Conservation (phyloP, 192 early-diverging fungal genomes). For the Powellomyces hirtus region DNA sequence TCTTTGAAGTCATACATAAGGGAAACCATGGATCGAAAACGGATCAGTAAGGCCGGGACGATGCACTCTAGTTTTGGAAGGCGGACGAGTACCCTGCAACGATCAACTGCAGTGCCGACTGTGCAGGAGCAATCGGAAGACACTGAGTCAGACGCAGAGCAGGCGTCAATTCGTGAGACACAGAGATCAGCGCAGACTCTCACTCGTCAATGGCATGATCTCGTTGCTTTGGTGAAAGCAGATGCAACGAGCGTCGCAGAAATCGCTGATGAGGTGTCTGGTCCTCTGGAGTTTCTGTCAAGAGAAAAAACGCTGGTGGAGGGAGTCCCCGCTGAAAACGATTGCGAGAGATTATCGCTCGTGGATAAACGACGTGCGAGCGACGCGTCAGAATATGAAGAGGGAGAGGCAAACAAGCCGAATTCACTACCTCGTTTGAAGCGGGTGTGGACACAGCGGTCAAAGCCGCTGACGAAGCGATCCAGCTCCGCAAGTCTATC, state of each 20-base stretch:
- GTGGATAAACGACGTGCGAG: background rate
- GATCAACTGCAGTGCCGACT: too few relatives aligned
- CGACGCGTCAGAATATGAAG: background rate
- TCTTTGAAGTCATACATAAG: constrained; percentile 13
- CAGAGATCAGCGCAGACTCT: background rate
- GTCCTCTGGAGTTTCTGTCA: background rate
- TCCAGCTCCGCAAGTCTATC: background rate
- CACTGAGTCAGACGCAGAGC: too few relatives aligned
- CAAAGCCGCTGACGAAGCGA: background rate
- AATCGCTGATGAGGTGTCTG: background rate
- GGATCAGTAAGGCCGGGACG: background rate
- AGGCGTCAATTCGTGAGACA: background rate
- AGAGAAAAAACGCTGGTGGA: background rate
- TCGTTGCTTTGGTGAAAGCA: background rate
- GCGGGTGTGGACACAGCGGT: background rate
- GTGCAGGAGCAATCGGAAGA: background rate
- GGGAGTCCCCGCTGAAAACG: background rate
- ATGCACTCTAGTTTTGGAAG: background rate
- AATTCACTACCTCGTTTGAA: background rate
- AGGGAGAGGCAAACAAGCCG: background rate
- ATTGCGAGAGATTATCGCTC: background rate
- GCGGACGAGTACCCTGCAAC: background rate
- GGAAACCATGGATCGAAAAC: constrained; percentile 16
- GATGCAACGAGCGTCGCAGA: background rate
- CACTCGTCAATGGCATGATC: background rate